phyloP scores from a whole-genome alignment of 1,284 basidiomycete genomes.

The Quambalaria eucalypti region DNA sequence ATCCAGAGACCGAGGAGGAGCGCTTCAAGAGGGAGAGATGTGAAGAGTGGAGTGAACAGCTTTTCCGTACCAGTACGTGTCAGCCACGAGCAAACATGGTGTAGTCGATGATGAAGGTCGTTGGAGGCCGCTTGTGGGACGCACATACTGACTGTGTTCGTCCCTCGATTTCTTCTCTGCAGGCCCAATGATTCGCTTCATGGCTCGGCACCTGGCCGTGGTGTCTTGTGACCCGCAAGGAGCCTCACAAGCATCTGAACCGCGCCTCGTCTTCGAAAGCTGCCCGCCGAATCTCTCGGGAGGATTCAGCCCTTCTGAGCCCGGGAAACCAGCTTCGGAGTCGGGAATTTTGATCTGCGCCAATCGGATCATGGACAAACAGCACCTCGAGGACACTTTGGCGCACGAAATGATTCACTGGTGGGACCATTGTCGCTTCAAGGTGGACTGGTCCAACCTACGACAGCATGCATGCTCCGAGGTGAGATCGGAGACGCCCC shows the following conservation, averaged over 20 bases:
- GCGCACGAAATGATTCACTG: slow-evolving; percentile 92
- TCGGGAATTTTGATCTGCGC: slow-evolving; percentile 37
- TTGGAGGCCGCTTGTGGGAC: not conserved
- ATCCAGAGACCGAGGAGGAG: slow-evolving; percentile 20
- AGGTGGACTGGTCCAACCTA: slow-evolving; percentile 81
- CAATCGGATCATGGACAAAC: slow-evolving; percentile 56
- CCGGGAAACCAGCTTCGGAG: slow-evolving; percentile 15
- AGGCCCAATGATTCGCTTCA: slow-evolving; percentile 45
- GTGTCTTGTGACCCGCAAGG: slow-evolving; percentile 31
- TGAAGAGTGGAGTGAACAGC: slow-evolving; percentile 39
- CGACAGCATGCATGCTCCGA: slow-evolving; percentile 91
- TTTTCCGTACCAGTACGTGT: slow-evolving; percentile 29
- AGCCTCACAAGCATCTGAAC: slow-evolving; percentile 6
- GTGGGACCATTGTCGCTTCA: slow-evolving; percentile 88
- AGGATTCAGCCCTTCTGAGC: slow-evolving; percentile 33
- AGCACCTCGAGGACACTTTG: slow-evolving; percentile 84
- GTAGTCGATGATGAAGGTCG: too few species aligned
- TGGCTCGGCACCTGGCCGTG: slow-evolving; percentile 39
- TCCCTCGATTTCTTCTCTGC: not conserved
- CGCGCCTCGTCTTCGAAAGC: slow-evolving; percentile 26
- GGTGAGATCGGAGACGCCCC: slow-evolving; percentile 53
- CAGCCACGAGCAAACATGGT: not conserved
- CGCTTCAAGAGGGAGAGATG: slow-evolving; percentile 17
- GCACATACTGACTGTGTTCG: not conserved
- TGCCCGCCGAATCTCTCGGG: slow-evolving; percentile 34